phyloP scores from a whole-genome alignment of 1,139 yeast genomes.

The Suhomyces chickasaworum region DNA sequence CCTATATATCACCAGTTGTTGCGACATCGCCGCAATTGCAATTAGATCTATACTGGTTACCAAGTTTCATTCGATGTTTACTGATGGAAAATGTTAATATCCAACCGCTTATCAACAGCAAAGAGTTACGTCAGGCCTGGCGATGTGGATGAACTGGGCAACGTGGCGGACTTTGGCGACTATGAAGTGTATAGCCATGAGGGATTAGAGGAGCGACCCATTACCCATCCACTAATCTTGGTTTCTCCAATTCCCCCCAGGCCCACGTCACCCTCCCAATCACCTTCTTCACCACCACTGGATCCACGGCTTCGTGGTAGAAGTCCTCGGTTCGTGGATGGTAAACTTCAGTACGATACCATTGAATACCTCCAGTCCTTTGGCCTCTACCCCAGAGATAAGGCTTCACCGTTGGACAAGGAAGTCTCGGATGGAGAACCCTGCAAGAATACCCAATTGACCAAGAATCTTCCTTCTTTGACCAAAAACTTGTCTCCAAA shows the following conservation, averaged over 20 bases:
- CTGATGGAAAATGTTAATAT: neutral
- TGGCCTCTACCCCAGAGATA: neutral
- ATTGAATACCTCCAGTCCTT: neutral
- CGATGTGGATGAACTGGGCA: neutral
- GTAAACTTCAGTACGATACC: neutral
- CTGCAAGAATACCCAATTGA: neutral
- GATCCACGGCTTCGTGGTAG: neutral
- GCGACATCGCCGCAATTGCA: slow-evolving; percentile 3
- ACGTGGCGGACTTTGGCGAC: neutral
- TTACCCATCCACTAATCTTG: neutral
- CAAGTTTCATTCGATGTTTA: neutral
- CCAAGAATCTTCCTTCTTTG: slow-evolving; percentile 10
- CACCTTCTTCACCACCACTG: neutral
- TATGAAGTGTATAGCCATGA: neutral
- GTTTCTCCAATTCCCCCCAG: neutral
- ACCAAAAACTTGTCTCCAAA: slow-evolving; percentile 16
- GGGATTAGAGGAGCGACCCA: neutral
- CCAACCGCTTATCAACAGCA: neutral
- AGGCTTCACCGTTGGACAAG: neutral
- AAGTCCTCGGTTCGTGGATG: neutral
- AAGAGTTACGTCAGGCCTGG: neutral
- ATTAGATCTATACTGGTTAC: neutral
- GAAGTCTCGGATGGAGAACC: neutral
- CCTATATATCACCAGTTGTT: slow-evolving; percentile 1
- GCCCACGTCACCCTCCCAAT: neutral